phyloP scores from a whole-genome alignment of 2,329 filamentous ascomycete genomes.

The Trichocomaceae sp. region DNA sequence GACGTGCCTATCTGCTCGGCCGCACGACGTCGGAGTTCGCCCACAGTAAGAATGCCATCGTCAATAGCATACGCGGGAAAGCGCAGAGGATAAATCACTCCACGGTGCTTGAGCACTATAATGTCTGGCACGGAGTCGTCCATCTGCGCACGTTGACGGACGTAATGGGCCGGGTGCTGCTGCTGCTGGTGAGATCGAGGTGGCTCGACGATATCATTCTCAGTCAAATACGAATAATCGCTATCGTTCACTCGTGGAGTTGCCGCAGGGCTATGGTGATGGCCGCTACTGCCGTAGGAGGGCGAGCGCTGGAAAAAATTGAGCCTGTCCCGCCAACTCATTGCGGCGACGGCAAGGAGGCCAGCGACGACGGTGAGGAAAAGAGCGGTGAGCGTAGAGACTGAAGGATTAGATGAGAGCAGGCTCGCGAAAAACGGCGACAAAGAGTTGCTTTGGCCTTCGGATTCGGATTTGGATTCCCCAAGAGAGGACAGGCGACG shows the following conservation, averaged over 20 bases:
- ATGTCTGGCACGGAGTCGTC: slow-evolving; percentile 36
- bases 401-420: not conserved
- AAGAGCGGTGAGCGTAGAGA: slow-evolving; percentile 16
- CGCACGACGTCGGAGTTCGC: slow-evolving; percentile 35
- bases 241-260: slow-evolving; percentile 32
- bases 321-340: slow-evolving; percentile 31
- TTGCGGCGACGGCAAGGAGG: slow-evolving; percentile 25
- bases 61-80: slow-evolving; percentile 44
- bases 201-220: slow-evolving; percentile 28
- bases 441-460: not conserved
- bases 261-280: slow-evolving; percentile 7
- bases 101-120: slow-evolving; percentile 38
- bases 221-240: slow-evolving; percentile 35
- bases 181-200: slow-evolving; percentile 11
- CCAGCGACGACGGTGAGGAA: slow-evolving; percentile 23
- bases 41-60: slow-evolving; percentile 38
- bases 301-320: slow-evolving; percentile 29
- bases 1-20: slow-evolving; percentile 31
- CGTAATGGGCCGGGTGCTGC: not conserved
- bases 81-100: slow-evolving; percentile 36
- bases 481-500: slow-evolving; percentile 23
- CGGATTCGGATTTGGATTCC: not conserved
- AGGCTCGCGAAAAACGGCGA: not conserved
- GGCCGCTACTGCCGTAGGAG: slow-evolving; percentile 17
- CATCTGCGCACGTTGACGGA: slow-evolving; percentile 14